These are phyloP conservation scores for Dentipellis sp. DNA, from an alignment of 768 basidiomycete species.

Conservation along the genomic window DNA sequence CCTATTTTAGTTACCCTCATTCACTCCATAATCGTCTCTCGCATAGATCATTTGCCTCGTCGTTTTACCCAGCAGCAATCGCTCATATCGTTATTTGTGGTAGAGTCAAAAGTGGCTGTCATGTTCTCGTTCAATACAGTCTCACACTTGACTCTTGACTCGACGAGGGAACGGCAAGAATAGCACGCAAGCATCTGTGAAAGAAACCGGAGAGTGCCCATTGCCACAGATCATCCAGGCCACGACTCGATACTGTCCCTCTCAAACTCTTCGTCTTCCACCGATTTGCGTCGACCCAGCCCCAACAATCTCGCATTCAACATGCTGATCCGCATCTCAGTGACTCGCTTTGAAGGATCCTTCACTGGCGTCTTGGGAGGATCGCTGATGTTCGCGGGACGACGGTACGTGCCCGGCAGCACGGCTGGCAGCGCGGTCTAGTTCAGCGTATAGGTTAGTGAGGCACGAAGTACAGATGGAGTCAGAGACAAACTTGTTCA, in stretches of 20 bases:
- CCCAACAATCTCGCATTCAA: not conserved
- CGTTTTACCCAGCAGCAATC: too few relatives aligned
- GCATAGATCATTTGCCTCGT: not conserved
- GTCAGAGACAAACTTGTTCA: too few relatives aligned
- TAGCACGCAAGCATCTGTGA: not conserved
- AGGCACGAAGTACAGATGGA: too few relatives aligned
- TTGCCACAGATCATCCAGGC: not conserved
- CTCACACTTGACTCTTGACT: not conserved
- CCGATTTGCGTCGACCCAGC: not conserved
- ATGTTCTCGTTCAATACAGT: not conserved
- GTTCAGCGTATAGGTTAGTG: too few relatives aligned
- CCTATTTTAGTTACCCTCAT: not conserved
- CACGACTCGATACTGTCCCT: constrained; percentile 1
- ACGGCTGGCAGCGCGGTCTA: too few relatives aligned
- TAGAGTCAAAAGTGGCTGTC: too few relatives aligned
- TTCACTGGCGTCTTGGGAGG: too few relatives aligned
- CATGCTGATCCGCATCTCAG: not conserved
- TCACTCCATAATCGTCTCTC: not conserved
- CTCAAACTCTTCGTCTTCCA: not conserved
- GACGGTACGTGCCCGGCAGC: too few relatives aligned
- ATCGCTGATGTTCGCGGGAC: too few relatives aligned
- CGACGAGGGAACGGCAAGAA: not conserved
- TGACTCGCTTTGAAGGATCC: too few relatives aligned
- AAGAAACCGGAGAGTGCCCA: not conserved
- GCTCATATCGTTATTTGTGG: too few relatives aligned